Evolutionary conservation across 2,329 filamentous ascomycete genomes (phyloP), one percentile per base, ranked within the genome.

Genomic region (Magnaporthiopsis incrustans): DNA sequence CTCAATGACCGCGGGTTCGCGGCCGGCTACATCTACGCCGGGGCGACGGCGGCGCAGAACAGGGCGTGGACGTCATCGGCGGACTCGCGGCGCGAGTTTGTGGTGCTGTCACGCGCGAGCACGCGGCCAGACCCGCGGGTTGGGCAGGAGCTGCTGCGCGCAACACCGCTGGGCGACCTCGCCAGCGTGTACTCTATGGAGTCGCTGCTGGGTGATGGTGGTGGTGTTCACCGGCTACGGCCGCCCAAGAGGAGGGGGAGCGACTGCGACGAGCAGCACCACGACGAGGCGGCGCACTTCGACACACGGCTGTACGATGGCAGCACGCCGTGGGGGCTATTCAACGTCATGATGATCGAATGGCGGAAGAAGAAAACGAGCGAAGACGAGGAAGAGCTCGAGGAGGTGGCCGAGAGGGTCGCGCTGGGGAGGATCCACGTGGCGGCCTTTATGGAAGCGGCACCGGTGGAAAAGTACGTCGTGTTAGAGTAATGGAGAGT

Each of bases 311-410:
- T 63, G 6, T 63, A 63, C 30, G 56, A 59, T 18, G 53, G 33
- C 15, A 59, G 53, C 56, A 59, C 61, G 32, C 61, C 61, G 14
- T 63, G 61, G 61, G 61, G 61, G 12, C 56, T 63, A 5, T 63
- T 63, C 56, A 63, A 63, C 25, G 61, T 63, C 32, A 63, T 63
- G 61, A 63, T 63, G 61, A 63, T 63, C n/a, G 30, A 59, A 35
- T 58, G 61, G 61, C 58, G 25, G 50, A 8, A 14, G 10, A 22
- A 30, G 11, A 27, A 57, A 26, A 22, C 11, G n/a, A 22, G 11
- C 8, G 56, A 6, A 12, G 56, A 26, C n/a, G 44, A 56, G 61
- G 27, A 35, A 11, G 50, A 57, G 15, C 11, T 22, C 10, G 25
- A 26, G 6, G 30, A 63, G 18, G 56, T 63, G 30, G 61, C 61